Conservation (phyloP, 225 moss, liverwort and hornwort species). For the Thuidium tamariscinum region DNA sequence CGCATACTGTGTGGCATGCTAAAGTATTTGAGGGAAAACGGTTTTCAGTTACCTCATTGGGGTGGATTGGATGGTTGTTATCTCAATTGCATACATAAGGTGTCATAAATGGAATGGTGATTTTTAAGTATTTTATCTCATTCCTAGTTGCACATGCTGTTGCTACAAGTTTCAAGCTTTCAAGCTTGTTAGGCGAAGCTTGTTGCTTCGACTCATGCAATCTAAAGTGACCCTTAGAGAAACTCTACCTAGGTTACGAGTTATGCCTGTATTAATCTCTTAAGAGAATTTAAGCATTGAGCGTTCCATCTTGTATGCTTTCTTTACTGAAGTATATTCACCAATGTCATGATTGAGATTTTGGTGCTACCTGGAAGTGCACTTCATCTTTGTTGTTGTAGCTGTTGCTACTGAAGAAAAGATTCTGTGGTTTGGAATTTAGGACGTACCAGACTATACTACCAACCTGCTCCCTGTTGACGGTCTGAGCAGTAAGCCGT, state of each 20-base stretch:
- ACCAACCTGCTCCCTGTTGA: constrained; percentile 34
- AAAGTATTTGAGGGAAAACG: neutral
- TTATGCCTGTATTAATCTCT: neutral
- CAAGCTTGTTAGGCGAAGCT: neutral
- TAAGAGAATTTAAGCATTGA: neutral
- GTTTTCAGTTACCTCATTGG: neutral
- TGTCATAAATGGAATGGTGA: neutral
- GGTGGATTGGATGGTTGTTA: neutral
- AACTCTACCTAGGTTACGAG: neutral
- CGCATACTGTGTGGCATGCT: neutral
- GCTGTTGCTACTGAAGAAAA: neutral
- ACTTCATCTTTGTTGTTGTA: neutral
- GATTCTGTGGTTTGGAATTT: neutral
- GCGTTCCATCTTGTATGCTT: neutral
- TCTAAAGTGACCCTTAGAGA: neutral
- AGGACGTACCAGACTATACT: constrained; percentile 63
- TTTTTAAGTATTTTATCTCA: neutral
- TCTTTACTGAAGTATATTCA: neutral
- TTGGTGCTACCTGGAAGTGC: neutral
- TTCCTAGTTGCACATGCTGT: neutral
- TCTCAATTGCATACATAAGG: neutral
- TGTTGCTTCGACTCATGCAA: neutral
- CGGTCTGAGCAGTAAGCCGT: constrained; percentile 49
- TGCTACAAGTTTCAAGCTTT: neutral
- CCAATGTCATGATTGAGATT: neutral